Evolutionary conservation across 345 rosid species (phyloP).

Genomic region (Mallotus nudiflorus): DNA sequence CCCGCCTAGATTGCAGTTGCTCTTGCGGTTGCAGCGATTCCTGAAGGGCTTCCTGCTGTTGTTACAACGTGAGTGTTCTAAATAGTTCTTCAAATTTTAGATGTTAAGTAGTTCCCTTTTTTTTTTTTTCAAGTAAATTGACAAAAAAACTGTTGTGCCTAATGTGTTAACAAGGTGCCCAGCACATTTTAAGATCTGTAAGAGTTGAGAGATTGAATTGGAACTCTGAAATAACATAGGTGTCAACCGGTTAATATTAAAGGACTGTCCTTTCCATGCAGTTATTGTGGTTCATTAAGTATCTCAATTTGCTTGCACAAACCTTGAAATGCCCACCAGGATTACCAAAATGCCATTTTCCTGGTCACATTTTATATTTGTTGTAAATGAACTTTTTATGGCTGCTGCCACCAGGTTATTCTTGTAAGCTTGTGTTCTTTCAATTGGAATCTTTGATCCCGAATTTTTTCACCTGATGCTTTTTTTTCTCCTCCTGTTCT

Average conservation of each 20-base stretch:
- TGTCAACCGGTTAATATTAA: background rate
- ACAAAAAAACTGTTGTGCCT: background rate
- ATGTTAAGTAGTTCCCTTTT: background rate
- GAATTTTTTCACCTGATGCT: background rate
- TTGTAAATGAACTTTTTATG: background rate
- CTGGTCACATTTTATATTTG: background rate
- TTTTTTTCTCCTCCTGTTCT: constrained; percentile 12
- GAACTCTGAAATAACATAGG: background rate
- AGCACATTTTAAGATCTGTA: background rate
- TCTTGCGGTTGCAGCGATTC: constrained; percentile 99
- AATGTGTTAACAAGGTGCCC: constrained; percentile 7
- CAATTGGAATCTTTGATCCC: constrained; percentile 1
- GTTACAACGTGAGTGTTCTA: constrained; percentile 86
- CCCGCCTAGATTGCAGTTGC: constrained; percentile 95
- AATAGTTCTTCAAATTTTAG: constrained; percentile 4
- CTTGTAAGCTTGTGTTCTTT: background rate
- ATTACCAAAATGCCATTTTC: background rate
- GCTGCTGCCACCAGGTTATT: background rate
- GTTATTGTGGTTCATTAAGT: background rate
- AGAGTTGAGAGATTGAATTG: background rate
- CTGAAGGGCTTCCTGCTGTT: constrained; percentile 99
- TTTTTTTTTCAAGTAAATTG: background rate
- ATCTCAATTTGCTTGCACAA: background rate
- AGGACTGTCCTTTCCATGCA: background rate
- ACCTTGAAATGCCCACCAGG: background rate